A percentile compares a stretch with the other conserved stretches of the same genome.
phyloP scores from a whole-genome alignment of 192 early-diverging fungal species.

The Mortierella alpina region DNA sequence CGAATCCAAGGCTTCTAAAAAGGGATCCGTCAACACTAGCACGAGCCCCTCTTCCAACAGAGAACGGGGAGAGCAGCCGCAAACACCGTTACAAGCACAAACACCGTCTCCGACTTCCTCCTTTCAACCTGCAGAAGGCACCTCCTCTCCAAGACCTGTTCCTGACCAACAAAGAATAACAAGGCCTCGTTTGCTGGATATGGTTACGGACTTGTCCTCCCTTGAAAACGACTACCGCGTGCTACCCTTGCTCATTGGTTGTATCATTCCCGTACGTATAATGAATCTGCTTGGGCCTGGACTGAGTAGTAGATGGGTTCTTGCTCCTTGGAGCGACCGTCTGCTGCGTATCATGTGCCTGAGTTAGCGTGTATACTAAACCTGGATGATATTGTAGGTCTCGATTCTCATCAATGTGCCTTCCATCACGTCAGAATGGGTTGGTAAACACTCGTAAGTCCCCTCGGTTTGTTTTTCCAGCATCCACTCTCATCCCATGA shows the following conservation, averaged over 20 bases:
- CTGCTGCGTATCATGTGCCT: not conserved
- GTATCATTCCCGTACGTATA: constrained; percentile 36
- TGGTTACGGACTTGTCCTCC: not conserved
- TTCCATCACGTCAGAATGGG: constrained; percentile 43
- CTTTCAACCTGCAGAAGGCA: no score
- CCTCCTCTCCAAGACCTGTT: no score
- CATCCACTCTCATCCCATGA: not conserved
- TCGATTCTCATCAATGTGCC: constrained; percentile 49
- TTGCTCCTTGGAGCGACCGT: not conserved
- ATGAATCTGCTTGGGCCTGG: not conserved
- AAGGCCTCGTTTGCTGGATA: no score
- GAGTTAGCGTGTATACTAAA: no score
- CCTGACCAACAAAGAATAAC: no score
- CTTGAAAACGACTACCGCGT: constrained; percentile 22
- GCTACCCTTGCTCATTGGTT: constrained; percentile 40
- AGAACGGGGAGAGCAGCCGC: no score
- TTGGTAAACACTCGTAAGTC: constrained; percentile 23
- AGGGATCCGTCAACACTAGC: no score
- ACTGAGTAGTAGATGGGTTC: not conserved
- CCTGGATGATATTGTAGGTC: not conserved
- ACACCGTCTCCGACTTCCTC: no score
- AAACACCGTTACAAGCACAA: no score
- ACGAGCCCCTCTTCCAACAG: no score
- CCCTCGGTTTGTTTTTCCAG: not conserved
- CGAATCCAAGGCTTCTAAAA: no score